Base-by-base conservation (phyloP, 192 early-diverging fungal genomes). In the Funneliformis geosporum region DNA sequence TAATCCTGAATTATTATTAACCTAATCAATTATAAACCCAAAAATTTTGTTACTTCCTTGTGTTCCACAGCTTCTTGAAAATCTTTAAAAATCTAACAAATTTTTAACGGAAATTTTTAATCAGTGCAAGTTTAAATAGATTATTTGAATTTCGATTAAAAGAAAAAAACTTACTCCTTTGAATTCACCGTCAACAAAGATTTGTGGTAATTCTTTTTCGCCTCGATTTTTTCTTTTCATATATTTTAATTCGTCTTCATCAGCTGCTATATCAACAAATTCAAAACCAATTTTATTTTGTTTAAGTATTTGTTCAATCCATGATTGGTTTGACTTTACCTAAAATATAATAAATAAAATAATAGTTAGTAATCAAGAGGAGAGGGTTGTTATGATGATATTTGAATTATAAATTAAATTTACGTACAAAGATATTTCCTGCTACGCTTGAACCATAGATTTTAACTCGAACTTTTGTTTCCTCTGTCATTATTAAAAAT, bases 401-500 rank as follows among this genome's bases (percentile, higher is more conserved):
- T 28, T 60, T 38, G 18, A 39, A 50, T 40, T 4, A 16, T 18
- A 70, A 71, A 44, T 59, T 50, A 25, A 69, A 11, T 6, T 8
- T 23, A 67, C 76, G 16, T 78, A 78, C 76, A 47, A 69, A 69
- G 4, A 68, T 65, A 18, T 78, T 78, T 46, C 76, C 76, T 28
- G 76, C 28, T 50, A 78, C 76, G 50, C 76, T 78, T 46, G 76
- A 78, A 27, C 76, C 76, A 55, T 67, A 78, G 68, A 78, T 67
- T 50, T 78, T 14, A 47, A 78, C 76, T 2, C 46, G 43, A 2
- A 9, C 38, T 76, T 76, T 73, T 21, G 66, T 74, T 74, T 74
- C 73, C 18, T 27, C 44, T 21, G 47, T 10, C 39, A 69, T 69
- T 38, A 8, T 69, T 69, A 70, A 33, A 33, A 2, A 33, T 33